Percentiles rank a stretch among this genome's conserved stretches.
phyloP scores from a whole-genome alignment of 2,329 filamentous ascomycete species.

The Clonostachys rosea region DNA sequence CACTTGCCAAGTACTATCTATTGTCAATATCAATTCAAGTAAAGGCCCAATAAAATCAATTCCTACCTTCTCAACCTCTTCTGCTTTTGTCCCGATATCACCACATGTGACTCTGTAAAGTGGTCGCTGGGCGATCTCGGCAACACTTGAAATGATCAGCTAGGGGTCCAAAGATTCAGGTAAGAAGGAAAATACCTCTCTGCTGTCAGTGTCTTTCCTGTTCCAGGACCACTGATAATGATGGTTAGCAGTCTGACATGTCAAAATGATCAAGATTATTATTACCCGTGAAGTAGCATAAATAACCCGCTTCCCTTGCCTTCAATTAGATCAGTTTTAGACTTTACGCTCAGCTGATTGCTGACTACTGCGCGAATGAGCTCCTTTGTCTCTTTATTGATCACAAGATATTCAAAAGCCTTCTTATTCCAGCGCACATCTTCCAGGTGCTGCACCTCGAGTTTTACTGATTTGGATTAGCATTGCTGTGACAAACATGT shows the following conservation, averaged over 20 bases:
- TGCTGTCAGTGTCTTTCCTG: constrained; percentile 23
- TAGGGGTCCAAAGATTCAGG: too few species aligned
- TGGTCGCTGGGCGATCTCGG: too few species aligned
- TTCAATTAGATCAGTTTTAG: constrained; percentile 21
- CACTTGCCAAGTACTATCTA: too few species aligned
- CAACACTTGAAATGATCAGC: too few species aligned
- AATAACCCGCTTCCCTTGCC: constrained; percentile 21
- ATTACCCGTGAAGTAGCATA: constrained; percentile 17
- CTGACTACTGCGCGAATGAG: constrained; percentile 18
- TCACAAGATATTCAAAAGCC: constrained; percentile 9
- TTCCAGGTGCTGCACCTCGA: background rate
- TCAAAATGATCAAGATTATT: too few species aligned
- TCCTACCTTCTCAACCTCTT: too few species aligned
- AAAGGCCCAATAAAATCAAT: too few species aligned
- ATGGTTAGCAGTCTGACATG: too few species aligned
- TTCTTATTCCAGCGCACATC: constrained; percentile 8
- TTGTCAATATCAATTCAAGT: too few species aligned
- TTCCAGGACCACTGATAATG: constrained; percentile 14
- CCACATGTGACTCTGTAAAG: too few species aligned
- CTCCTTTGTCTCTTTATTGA: constrained; percentile 13
- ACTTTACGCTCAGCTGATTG: constrained; percentile 9
- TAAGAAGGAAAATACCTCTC: background rate
- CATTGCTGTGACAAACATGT: too few species aligned
- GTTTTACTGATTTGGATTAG: background rate
- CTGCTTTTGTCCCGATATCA: too few species aligned